A percentile compares a stretch with the other conserved stretches of the same genome.
phyloP scores from a whole-genome alignment of 2,329 filamentous ascomycete genomes.

The Epichloe hybrida region DNA sequence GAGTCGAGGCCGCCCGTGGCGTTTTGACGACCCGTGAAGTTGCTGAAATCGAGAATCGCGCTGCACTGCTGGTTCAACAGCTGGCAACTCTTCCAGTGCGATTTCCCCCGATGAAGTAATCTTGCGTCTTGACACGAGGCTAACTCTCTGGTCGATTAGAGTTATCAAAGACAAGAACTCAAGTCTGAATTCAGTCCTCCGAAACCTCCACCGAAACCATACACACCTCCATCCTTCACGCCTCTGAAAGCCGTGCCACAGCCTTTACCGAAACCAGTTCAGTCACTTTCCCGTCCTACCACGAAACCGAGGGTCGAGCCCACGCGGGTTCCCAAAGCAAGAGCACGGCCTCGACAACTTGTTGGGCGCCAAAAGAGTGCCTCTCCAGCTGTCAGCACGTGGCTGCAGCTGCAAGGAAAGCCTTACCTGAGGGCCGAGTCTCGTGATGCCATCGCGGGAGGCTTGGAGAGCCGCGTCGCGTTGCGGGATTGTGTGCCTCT shows the following conservation, averaged over 20 bases:
- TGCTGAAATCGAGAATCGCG: conserved; percentile 8
- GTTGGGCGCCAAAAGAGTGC: not conserved
- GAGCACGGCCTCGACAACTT: not conserved
- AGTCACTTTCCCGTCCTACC: not conserved
- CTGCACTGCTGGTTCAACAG: conserved; percentile 10
- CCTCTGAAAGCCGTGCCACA: not conserved
- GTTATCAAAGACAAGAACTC: not conserved
- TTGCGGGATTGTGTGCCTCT: conserved; percentile 2
- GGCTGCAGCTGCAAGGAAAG: conserved; percentile 5
- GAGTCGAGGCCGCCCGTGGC: conserved; percentile 12
- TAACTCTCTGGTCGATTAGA: not conserved
- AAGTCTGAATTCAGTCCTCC: not conserved
- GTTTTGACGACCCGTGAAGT: conserved; percentile 9
- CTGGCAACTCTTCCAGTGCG: conserved; percentile 12
- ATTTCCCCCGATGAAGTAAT: no score
- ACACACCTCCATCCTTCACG: not conserved
- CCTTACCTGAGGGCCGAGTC: conserved; percentile 16
- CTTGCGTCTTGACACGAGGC: not conserved
- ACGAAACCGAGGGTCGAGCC: not conserved
- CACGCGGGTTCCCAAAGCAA: not conserved
- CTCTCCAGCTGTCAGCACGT: not conserved
- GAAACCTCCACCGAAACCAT: not conserved
- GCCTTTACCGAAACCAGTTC: not conserved
- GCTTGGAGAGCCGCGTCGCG: conserved; percentile 7
- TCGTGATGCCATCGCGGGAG: conserved; percentile 16